Conservation (phyloP, 2,329 filamentous ascomycete genomes). For the Thelonectria discophora region DNA sequence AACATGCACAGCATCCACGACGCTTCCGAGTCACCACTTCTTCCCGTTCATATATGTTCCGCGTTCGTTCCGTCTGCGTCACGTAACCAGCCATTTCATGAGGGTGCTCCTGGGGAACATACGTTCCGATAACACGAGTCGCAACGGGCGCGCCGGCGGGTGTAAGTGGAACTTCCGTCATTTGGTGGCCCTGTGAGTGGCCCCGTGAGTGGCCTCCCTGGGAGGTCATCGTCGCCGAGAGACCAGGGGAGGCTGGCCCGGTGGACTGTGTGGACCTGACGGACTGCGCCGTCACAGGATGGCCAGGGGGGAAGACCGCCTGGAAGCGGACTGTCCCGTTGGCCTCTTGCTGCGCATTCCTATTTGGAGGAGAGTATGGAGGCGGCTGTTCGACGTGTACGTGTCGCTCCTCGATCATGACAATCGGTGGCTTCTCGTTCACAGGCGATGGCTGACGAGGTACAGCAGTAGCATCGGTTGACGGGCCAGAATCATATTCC, state of each 20-base stretch:
- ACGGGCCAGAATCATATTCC: conserved; percentile 29
- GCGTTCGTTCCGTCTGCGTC: conserved; percentile 60
- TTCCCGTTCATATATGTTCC: conserved; percentile 70
- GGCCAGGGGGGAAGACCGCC: conserved; percentile 66
- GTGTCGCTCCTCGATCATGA: conserved; percentile 49
- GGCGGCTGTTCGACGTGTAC: conserved; percentile 57
- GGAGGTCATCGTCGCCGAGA: conserved; percentile 69
- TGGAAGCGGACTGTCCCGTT: conserved; percentile 58
- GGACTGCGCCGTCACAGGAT: conserved; percentile 56
- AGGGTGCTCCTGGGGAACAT: conserved; percentile 56
- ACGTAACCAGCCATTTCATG: conserved; percentile 51
- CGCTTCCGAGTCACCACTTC: conserved; percentile 65
- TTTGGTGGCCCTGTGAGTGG: conserved; percentile 40
- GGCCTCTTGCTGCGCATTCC: conserved; percentile 38
- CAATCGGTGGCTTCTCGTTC: conserved; percentile 51
- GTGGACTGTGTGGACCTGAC: conserved; percentile 69
- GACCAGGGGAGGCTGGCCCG: conserved; percentile 68
- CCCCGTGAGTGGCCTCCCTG: conserved; percentile 50
- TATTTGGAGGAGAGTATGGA: conserved; percentile 62
- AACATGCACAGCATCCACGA: conserved; percentile 71
- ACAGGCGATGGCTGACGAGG: conserved; percentile 24
- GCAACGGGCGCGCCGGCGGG: conserved; percentile 53
- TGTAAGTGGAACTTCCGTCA: conserved; percentile 67
- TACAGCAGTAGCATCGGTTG: conserved; percentile 31
- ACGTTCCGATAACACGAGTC: conserved; percentile 55